Conservation (phyloP, 345 rosid species). For the Alliaria petiolata region DNA sequence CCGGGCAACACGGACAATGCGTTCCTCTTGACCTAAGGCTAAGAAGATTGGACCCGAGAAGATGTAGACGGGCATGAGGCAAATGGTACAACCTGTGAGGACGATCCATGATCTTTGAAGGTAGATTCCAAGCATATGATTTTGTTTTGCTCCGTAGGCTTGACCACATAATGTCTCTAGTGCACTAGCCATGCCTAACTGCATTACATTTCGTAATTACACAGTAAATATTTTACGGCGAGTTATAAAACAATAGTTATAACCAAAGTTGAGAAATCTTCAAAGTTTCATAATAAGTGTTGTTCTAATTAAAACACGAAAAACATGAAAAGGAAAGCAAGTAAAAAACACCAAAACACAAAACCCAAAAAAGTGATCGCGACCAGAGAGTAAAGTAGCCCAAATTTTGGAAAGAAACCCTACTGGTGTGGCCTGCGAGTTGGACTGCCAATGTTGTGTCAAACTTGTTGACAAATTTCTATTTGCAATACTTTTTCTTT, state of each 20-base stretch:
- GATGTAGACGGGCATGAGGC: slow-evolving; percentile 50
- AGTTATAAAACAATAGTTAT: not conserved
- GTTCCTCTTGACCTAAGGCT: slow-evolving; percentile 52
- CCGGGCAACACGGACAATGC: slow-evolving; percentile 41
- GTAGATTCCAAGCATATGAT: slow-evolving; percentile 78
- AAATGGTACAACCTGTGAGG: slow-evolving; percentile 30
- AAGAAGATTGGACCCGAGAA: slow-evolving; percentile 45
- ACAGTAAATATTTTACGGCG: not conserved
- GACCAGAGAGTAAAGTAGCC: too few relatives aligned
- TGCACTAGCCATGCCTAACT: slow-evolving; percentile 88
- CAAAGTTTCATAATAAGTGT: not conserved
- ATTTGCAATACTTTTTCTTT: not conserved
- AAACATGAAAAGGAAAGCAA: not conserved
- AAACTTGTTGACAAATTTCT: not conserved
- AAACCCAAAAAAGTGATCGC: too few relatives aligned
- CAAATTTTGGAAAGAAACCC: too few relatives aligned
- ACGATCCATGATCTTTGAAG: slow-evolving; percentile 87
- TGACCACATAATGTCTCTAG: slow-evolving; percentile 84
- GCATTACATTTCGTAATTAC: slow-evolving; percentile 16
- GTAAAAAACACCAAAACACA: not conserved
- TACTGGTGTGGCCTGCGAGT: not conserved
- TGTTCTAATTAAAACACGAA: not conserved
- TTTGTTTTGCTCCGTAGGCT: slow-evolving; percentile 67
- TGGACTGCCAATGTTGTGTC: not conserved
- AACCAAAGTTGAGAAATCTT: not conserved